Conservation (phyloP, 2,329 filamentous ascomycete species). For the Colletotrichum salicis region DNA sequence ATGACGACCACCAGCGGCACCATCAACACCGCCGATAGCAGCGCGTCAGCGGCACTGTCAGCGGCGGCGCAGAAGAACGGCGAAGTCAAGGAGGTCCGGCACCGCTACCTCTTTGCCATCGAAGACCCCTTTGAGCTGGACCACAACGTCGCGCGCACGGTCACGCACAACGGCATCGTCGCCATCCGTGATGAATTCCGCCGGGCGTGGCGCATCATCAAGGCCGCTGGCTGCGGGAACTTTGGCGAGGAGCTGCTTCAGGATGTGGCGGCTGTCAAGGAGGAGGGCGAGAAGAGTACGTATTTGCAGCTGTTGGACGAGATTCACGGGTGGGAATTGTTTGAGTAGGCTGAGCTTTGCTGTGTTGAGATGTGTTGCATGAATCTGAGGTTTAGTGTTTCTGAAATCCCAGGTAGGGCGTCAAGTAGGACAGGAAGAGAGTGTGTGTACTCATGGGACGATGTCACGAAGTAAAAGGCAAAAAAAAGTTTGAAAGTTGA, state of each 20-base stretch:
- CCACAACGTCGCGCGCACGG: conserved; percentile 89
- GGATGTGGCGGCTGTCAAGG: conserved; percentile 54
- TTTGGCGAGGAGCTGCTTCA: conserved; percentile 62
- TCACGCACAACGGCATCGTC: conserved; percentile 84
- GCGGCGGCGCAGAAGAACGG: conserved; percentile 42
- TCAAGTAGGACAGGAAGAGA: not conserved
- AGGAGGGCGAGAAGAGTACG: conserved; percentile 46
- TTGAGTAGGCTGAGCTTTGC: conserved; percentile 12
- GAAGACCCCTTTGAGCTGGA: conserved; percentile 91
- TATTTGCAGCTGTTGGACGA: conserved; percentile 53
- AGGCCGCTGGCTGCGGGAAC: conserved; percentile 55
- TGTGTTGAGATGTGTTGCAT: not conserved
- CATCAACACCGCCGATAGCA: conserved; percentile 17
- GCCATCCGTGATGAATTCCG: conserved; percentile 87
- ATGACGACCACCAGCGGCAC: not conserved
- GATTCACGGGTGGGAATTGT: conserved; percentile 47
- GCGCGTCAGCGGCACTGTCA: not conserved
- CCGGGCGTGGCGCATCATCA: conserved; percentile 79
- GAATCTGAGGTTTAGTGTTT: not conserved
- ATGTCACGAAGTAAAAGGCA: conserved; percentile 14
- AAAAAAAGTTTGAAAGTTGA: conserved; percentile 4
- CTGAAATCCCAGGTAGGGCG: not conserved
- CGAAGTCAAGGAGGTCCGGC: conserved; percentile 75
- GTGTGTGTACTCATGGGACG: not conserved
- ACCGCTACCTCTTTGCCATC: conserved; percentile 87